Conservation (phyloP, 2,329 filamentous ascomycete genomes). For the Sarocladium kiliense region DNA sequence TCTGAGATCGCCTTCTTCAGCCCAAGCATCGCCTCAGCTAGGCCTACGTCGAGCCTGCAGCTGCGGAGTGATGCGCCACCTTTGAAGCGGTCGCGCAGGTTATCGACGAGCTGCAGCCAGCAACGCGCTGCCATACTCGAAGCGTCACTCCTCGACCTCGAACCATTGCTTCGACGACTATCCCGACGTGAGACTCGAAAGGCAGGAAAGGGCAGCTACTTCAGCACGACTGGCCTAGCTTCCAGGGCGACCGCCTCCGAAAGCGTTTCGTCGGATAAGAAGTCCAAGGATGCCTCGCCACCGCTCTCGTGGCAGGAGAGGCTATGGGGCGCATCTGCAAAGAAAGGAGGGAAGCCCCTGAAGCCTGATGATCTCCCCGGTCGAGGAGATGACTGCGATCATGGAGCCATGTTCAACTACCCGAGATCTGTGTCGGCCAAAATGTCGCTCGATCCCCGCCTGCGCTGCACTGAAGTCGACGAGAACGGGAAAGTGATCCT, state of each 20-base stretch:
- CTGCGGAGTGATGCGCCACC: neutral
- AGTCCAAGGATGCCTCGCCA: slow-evolving; percentile 16
- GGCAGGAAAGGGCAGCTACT: slow-evolving; percentile 12
- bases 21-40: slow-evolving; percentile 24
- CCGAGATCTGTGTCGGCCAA: slow-evolving; percentile 68
- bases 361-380: slow-evolving; percentile 54
- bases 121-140: slow-evolving; percentile 17
- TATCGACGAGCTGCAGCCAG: slow-evolving; percentile 10
- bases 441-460: slow-evolving; percentile 74
- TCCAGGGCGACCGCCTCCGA: slow-evolving; percentile 12
- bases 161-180: slow-evolving; percentile 15
- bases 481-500: slow-evolving; percentile 87
- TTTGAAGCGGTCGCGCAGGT: slow-evolving; percentile 11
- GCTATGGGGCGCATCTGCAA: slow-evolving; percentile 38
- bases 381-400: slow-evolving; percentile 53
- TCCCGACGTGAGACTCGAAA: neutral
- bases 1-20: slow-evolving; percentile 54
- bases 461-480: slow-evolving; percentile 93
- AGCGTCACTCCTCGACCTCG: slow-evolving; percentile 23
- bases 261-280: neutral
- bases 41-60: neutral
- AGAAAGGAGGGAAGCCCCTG: slow-evolving; percentile 34
- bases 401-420: slow-evolving; percentile 58
- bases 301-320: slow-evolving; percentile 42
- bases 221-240: slow-evolving; percentile 24